These are phyloP conservation scores for Boletus subcaerulescens DNA, from an alignment of 768 basidiomycete species.

Conservation along the genomic window DNA sequence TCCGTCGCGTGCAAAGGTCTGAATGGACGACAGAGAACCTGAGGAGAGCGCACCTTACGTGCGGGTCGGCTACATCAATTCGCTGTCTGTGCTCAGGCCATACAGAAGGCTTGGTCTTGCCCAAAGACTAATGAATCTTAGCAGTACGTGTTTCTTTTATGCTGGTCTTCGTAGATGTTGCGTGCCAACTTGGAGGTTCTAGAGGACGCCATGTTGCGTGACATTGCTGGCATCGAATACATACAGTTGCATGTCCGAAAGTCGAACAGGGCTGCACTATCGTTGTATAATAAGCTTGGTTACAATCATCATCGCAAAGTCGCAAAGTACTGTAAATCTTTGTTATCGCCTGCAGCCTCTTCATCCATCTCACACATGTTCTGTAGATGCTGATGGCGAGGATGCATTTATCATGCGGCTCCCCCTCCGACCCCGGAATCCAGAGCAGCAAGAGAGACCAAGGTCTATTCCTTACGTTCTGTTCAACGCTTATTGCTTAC, in stretches of 20 bases:
- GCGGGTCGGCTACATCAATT: conserved; percentile 29
- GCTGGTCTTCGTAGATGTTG: neutral
- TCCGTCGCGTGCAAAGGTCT: neutral
- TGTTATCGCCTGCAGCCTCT: neutral
- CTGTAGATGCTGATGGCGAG: conserved; percentile 26
- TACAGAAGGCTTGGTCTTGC: conserved; percentile 31
- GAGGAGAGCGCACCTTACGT: conserved; percentile 9
- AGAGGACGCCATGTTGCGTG: conserved; percentile 27
- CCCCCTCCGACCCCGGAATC: neutral
- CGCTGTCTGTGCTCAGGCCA: conserved; percentile 25
- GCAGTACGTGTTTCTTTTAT: conserved; percentile 18
- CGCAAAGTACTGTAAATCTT: conserved; percentile 25
- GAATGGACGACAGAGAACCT: conserved; percentile 21
- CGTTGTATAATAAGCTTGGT: conserved; percentile 26
- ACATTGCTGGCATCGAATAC: conserved; percentile 9
- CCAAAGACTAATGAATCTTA: conserved; percentile 24
- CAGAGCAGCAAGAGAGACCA: neutral
- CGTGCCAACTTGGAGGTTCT: conserved; percentile 1
- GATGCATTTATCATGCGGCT: conserved; percentile 28
- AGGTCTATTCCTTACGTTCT: conserved; percentile 10
- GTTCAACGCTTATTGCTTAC: neutral
- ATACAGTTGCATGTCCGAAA: conserved; percentile 30
- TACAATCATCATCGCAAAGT: conserved; percentile 16
- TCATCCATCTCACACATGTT: neutral
- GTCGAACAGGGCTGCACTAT: conserved; percentile 25